These are phyloP conservation scores for Colletotrichum horii DNA, from an alignment of 2,329 filamentous ascomycete genomes.

Conservation along the genomic window DNA sequence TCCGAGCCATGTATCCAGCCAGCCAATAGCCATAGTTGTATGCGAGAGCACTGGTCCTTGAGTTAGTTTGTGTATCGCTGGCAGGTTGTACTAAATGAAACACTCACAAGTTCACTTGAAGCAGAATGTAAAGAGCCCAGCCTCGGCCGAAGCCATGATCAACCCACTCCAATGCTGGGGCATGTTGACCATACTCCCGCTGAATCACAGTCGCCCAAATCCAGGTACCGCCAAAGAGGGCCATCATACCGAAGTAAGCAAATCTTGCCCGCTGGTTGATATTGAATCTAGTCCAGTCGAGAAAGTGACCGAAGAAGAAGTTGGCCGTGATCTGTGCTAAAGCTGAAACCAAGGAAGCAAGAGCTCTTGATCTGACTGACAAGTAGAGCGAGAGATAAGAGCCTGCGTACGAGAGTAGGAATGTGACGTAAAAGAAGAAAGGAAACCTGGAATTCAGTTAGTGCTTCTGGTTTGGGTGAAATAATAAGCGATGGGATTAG, in stretches of 20 bases:
- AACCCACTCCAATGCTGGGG: constrained; percentile 22
- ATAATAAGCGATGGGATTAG: rapidly evolving
- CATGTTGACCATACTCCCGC: constrained; percentile 16
- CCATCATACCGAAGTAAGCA: constrained; percentile 24
- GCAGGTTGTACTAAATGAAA: too few species aligned
- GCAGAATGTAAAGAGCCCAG: constrained; percentile 27
- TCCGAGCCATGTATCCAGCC: constrained; percentile 4
- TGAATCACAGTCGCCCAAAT: constrained; percentile 28
- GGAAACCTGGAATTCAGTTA: not conserved
- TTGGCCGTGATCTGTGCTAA: constrained; percentile 25
- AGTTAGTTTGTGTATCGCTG: not conserved
- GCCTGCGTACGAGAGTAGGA: constrained; percentile 25
- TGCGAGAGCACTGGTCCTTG: not conserved
- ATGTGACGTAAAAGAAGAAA: constrained; percentile 13
- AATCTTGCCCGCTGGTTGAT: constrained; percentile 21
- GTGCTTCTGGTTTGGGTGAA: rapidly evolving
- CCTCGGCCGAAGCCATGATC: constrained; percentile 25
- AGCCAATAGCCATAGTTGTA: constrained; percentile 19
- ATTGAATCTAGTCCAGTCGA: constrained; percentile 23
- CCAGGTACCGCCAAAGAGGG: constrained; percentile 25
- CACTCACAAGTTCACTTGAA: constrained; percentile 17
- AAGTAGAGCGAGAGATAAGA: constrained; percentile 26
- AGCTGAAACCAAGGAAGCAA: constrained; percentile 24
- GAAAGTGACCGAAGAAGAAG: constrained; percentile 26
- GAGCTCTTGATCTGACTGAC: constrained; percentile 22